These are phyloP conservation scores for Zygnema cylindricum DNA, from an alignment of 139 green algal species.

Conservation along the genomic window DNA sequence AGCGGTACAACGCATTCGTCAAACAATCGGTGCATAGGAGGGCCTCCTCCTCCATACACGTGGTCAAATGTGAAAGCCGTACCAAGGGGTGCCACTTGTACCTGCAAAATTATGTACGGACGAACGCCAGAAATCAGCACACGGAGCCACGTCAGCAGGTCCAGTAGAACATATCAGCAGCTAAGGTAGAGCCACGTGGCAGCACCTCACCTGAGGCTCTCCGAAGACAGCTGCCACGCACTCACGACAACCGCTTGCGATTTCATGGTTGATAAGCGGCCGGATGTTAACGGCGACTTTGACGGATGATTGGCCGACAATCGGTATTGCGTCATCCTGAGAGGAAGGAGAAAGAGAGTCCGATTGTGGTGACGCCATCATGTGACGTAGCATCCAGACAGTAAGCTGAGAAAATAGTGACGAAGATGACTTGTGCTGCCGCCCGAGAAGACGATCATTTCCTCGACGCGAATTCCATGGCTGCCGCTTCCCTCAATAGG, in stretches of 20 bases:
- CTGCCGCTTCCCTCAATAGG: too few species aligned
- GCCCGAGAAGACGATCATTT: too few species aligned
- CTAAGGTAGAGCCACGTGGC: background rate
- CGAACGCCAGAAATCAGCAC: background rate
- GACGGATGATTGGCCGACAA: background rate
- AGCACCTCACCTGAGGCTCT: slow-evolving; percentile 73
- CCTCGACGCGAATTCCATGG: too few species aligned
- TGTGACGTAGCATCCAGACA: background rate
- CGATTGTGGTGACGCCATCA: background rate
- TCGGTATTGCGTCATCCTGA: background rate
- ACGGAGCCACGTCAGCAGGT: background rate
- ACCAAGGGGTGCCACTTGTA: background rate
- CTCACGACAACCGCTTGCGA: slow-evolving; percentile 73
- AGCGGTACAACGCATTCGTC: slow-evolving; percentile 63
- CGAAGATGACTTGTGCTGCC: background rate
- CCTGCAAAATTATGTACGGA: background rate
- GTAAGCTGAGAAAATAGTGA: background rate
- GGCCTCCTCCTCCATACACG: slow-evolving; percentile 56
- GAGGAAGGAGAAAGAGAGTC: background rate
- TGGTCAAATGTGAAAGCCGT: slow-evolving; percentile 65
- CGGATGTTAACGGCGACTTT: slow-evolving; percentile 84
- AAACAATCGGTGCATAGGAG: slow-evolving; percentile 36
- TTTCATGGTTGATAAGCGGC: slow-evolving; percentile 79
- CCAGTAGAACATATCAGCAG: background rate
- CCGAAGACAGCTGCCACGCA: slow-evolving; percentile 73